Percentiles rank a stretch among this genome's conserved stretches.
phyloP scores from a whole-genome alignment of 805 yeast genomes.

The Saccharomycopsis olivae region DNA sequence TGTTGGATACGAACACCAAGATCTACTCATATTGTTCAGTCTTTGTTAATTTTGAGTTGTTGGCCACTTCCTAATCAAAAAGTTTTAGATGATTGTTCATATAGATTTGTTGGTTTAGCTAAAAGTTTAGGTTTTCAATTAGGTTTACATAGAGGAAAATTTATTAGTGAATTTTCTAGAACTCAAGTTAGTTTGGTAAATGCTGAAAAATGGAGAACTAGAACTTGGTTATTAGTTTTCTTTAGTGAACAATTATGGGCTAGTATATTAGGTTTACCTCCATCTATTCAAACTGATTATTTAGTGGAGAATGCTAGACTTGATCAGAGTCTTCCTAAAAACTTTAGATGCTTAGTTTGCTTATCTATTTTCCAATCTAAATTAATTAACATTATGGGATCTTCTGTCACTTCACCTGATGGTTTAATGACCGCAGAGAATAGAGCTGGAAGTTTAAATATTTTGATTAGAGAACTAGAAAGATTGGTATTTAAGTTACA shows the following conservation, averaged over 20 bases:
- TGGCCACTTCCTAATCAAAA: conserved; percentile 95
- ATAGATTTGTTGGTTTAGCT: conserved; percentile 80
- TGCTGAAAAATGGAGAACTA: conserved; percentile 89
- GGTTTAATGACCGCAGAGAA: conserved; percentile 79
- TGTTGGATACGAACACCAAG: conserved; percentile 92
- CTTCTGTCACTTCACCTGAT: conserved; percentile 75
- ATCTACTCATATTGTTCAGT: conserved; percentile 88
- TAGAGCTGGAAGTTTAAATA: conserved; percentile 70
- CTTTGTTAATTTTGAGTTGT: conserved; percentile 67
- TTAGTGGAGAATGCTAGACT: conserved; percentile 68
- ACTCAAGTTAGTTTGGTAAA: conserved; percentile 82
- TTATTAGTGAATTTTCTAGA: conserved; percentile 81
- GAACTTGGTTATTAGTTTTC: conserved; percentile 85
- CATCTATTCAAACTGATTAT: conserved; percentile 75
- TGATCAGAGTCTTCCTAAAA: conserved; percentile 53
- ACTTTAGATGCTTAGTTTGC: conserved; percentile 60
- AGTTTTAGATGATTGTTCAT: conserved; percentile 84
- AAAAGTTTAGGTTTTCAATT: conserved; percentile 74
- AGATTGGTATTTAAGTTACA: conserved; percentile 55
- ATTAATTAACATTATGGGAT: conserved; percentile 76
- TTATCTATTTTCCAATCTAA: conserved; percentile 78
- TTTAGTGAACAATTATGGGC: conserved; percentile 89
- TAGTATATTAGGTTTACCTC: conserved; percentile 77
- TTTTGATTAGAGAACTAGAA: conserved; percentile 69
- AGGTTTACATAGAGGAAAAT: conserved; percentile 86